Base-by-base conservation (phyloP, 140 eudicot species). In the Erigeron philadelphicus region DNA sequence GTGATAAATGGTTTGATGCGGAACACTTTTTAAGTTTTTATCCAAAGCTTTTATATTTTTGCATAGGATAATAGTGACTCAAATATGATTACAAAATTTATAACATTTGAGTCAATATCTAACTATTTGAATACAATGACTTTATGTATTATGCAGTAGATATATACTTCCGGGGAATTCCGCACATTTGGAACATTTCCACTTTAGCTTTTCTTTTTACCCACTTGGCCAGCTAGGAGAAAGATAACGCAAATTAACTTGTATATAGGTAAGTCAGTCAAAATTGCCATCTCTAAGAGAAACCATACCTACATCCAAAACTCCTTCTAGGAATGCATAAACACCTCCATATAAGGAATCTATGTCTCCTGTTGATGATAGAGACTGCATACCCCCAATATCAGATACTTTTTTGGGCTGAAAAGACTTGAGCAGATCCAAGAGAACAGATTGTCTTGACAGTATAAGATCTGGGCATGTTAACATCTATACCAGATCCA, bases 261-360 rank as follows among this genome's bases (percentile, higher is more conserved):
- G 17, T 11, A 47, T 9, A 15, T 45, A 57, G 0, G 13, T 55
- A 69, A 69, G 11, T 6, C 38, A 25, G 12, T 53, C 16, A 54
- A 38, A 31, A 53, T 18, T 38, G 12, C 41, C 19, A 68, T 11
- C 52, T 53, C 6, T 44, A 72, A 40, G 48, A 62, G 15, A 55
- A 72, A 44, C 48, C 80, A 61, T 86, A 89, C 95, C 96, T 21
- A 60, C 77, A 81, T 79, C 89, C 80, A 86, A 78, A 72, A 80
- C 70, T 45, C 75, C 81, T 81, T 79, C 95, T 13, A 89, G 82
- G 70, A 82, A 89, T n/a, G 71, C 41, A 80, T 72, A 86, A 50
- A 82, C 85, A 81, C 96, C 95, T 64, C 52, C 66, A 80, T 84
- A 89, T 40, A 84, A 78, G 66, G 81, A 89, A 73, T 72, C 82